Conservation (phyloP, 345 rosid species). For the Eutrema japonicum region DNA sequence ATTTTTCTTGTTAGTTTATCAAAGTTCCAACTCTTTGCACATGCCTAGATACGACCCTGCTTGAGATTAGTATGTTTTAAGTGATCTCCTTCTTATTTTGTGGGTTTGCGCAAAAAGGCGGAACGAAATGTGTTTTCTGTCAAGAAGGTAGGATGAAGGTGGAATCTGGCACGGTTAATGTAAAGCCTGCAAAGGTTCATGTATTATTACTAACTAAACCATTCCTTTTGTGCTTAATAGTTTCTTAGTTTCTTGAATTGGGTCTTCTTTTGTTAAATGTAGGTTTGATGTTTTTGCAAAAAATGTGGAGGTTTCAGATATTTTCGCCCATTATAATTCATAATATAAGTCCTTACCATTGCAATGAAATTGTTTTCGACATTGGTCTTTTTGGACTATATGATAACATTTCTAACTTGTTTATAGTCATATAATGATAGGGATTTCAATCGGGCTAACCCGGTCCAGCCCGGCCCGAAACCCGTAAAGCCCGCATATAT, state of each 20-base stretch:
- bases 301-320: constrained; percentile 39
- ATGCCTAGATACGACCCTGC: no score
- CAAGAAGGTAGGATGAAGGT: constrained; percentile 83
- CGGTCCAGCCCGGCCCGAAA: no score
- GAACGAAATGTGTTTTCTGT: constrained; percentile 92
- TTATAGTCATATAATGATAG: background rate
- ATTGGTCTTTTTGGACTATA: constrained; percentile 2
- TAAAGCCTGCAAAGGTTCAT: constrained; percentile 94
- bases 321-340: constrained; percentile 33
- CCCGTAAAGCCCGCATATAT: no score
- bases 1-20: no score
- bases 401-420: constrained; percentile 3
- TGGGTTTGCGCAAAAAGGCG: constrained; percentile 52
- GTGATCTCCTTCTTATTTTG: background rate
- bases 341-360: background rate
- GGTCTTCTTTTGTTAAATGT: background rate
- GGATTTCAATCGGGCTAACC: no score
- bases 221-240: background rate
- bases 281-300: constrained; percentile 40
- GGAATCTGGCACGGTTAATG: constrained; percentile 74
- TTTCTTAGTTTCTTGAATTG: background rate
- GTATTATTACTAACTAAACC: constrained; percentile 45
- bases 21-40: no score
- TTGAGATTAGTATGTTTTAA: background rate
- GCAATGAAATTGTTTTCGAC: constrained; percentile 6